Evolutionary conservation across 495 filamentous ascomycete species (phyloP).

Genomic region (Mycothermus thermophilus): DNA sequence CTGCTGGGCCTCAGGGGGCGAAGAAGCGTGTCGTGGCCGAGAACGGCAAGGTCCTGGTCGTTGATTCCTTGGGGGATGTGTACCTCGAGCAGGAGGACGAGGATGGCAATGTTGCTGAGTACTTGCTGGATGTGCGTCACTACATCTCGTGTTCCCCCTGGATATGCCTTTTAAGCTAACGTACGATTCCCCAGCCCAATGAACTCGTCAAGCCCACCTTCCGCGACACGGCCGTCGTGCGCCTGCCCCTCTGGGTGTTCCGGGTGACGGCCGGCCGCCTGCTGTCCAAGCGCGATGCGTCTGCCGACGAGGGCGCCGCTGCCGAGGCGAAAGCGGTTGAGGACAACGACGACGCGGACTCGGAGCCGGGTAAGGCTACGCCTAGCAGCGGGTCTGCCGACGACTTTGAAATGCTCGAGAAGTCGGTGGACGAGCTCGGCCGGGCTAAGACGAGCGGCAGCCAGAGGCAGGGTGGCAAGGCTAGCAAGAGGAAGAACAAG

Average conservation of each 20-base stretch:
- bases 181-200: constrained; percentile 32
- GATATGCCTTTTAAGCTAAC: neutral
- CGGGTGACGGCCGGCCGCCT: constrained; percentile 42
- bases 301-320: constrained; percentile 23
- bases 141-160: neutral
- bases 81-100: constrained; percentile 82
- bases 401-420: constrained; percentile 44
- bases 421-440: constrained; percentile 31
- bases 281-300: constrained; percentile 23
- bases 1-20: constrained; percentile 42
- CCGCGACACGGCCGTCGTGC: constrained; percentile 54
- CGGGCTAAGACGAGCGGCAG: constrained; percentile 29
- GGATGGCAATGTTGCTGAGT: constrained; percentile 70
- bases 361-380: constrained; percentile 26
- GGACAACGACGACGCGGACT: constrained; percentile 25
- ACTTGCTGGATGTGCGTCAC: constrained; percentile 59
- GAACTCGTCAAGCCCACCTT: constrained; percentile 53
- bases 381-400: constrained; percentile 36
- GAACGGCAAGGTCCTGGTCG: constrained; percentile 89
- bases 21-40: constrained; percentile 77
- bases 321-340: constrained; percentile 19
- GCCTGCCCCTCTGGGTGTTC: constrained; percentile 54
- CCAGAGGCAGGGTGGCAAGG: constrained; percentile 26
- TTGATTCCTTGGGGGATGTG: constrained; percentile 82
- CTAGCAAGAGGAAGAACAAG: constrained; percentile 34